Conservation (phyloP, 169 alveolate species). For the Cryptosporidium xiaoi region DNA sequence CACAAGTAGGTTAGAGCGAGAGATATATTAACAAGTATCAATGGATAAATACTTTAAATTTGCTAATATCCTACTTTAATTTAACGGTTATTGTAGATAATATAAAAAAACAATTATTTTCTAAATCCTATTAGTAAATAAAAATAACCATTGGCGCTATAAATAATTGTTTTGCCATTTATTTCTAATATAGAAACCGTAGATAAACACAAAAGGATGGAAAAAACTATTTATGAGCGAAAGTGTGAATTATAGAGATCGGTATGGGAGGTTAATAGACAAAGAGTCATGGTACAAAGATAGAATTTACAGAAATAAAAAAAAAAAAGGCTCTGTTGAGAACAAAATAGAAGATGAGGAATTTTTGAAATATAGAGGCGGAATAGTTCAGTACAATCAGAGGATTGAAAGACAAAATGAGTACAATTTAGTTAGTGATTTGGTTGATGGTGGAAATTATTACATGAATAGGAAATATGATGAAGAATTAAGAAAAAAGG, state of each 20-base stretch:
- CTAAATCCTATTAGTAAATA: no score
- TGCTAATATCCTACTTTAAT: no score
- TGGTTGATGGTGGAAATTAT: conserved; percentile 36
- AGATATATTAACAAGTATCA: no score
- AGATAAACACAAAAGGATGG: no score
- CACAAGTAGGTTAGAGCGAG: no score
- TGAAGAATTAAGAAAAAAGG: conserved; percentile 42
- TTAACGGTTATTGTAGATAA: no score
- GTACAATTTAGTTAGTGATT: background rate
- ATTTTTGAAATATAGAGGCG: conserved; percentile 12
- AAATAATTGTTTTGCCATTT: no score
- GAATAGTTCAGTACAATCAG: conserved; percentile 39
- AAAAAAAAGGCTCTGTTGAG: background rate
- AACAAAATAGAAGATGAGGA: conserved; percentile 6
- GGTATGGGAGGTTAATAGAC: conserved; percentile 25
- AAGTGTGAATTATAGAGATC: conserved; percentile 14
- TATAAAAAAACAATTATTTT: no score
- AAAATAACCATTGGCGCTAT: no score
- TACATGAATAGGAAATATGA: conserved; percentile 11
- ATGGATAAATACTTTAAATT: no score
- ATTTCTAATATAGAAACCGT: no score
- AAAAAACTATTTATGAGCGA: background rate
- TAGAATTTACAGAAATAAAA: conserved; percentile 5
- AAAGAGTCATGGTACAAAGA: conserved; percentile 45
- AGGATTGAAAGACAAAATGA: background rate